Evolutionary conservation across 2,329 filamentous ascomycete species (phyloP).

Genomic region (Venturia effusa): DNA sequence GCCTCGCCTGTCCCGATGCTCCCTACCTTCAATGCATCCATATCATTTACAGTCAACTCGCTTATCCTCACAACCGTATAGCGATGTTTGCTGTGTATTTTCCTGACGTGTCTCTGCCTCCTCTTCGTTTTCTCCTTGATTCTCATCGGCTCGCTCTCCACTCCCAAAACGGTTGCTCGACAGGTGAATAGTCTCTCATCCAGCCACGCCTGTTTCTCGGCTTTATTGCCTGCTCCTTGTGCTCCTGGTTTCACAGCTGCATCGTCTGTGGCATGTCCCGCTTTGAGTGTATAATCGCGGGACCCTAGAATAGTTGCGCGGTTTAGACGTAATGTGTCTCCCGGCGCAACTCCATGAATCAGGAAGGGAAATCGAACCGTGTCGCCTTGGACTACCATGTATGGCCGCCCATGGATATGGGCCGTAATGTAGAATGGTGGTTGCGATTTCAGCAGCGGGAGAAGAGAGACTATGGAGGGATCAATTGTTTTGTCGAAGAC

Average conservation of each 20-base stretch:
- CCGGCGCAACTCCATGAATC: conserved; percentile 46
- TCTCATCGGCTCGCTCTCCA: conserved; percentile 57
- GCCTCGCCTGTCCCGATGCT: background rate
- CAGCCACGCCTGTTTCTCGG: conserved; percentile 20
- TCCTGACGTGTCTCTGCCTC: conserved; percentile 54
- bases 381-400: conserved; percentile 57
- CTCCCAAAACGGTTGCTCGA: conserved; percentile 53
- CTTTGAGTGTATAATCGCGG: conserved; percentile 79
- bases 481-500: conserved; percentile 6
- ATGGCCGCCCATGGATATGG: conserved; percentile 69
- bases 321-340: conserved; percentile 80
- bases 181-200: conserved; percentile 11
- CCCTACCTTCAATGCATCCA: conserved; percentile 1
- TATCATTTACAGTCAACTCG: conserved; percentile 55
- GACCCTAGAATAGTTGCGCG: conserved; percentile 73
- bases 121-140: conserved; percentile 52
- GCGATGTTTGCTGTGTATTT: conserved; percentile 78
- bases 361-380: conserved; percentile 38
- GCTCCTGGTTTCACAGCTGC: conserved; percentile 16
- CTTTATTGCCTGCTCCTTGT: conserved; percentile 14
- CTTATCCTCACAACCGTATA: conserved; percentile 80
- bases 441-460: conserved; percentile 63
- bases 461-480: conserved; percentile 45
- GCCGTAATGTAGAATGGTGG: conserved; percentile 67
- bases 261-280: conserved; percentile 37